Percentiles rank a stretch among this genome's conserved stretches.
Conservation (phyloP, 1,284 basidiomycete species). For the Puccinia novopanici region DNA sequence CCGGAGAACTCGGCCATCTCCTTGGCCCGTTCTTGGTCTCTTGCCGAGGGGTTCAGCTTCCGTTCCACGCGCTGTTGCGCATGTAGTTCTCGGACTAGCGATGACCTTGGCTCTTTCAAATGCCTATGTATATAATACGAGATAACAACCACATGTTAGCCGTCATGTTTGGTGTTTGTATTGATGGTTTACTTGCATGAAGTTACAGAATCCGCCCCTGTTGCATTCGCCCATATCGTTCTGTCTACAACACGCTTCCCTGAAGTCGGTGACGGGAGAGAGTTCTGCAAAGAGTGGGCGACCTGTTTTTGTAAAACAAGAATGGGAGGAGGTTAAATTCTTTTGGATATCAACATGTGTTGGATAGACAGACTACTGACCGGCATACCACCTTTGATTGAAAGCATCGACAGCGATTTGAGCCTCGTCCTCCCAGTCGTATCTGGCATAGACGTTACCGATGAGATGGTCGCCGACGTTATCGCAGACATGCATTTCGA, state of each 20-base stretch:
- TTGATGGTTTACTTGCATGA: constrained; percentile 17
- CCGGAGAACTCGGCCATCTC: constrained; percentile 55
- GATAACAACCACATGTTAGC: background rate
- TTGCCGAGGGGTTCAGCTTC: constrained; percentile 60
- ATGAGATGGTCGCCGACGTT: constrained; percentile 99
- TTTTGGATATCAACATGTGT: too few species aligned
- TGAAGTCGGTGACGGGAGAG: constrained; percentile 96
- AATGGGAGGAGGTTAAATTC: background rate
- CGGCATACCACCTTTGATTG: constrained; percentile 97
- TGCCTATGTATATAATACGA: constrained; percentile 20
- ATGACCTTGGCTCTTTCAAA: constrained; percentile 41
- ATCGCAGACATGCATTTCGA: constrained; percentile 97
- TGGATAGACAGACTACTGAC: too few species aligned
- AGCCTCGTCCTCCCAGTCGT: constrained; percentile 97
- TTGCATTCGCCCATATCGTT: constrained; percentile 85
- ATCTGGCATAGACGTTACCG: constrained; percentile 97
- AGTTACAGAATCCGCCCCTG: constrained; percentile 56
- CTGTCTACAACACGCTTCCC: constrained; percentile 97
- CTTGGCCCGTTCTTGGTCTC: constrained; percentile 53
- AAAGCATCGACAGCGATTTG: constrained; percentile 87
- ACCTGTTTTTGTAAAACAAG: constrained; percentile 63
- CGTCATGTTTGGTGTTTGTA: background rate
- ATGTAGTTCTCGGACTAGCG: constrained; percentile 74
- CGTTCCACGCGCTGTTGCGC: constrained; percentile 81
- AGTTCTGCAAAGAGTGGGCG: constrained; percentile 97